Conservation (phyloP, 1,284 basidiomycete species). For the Acaromyces ingoldii region DNA sequence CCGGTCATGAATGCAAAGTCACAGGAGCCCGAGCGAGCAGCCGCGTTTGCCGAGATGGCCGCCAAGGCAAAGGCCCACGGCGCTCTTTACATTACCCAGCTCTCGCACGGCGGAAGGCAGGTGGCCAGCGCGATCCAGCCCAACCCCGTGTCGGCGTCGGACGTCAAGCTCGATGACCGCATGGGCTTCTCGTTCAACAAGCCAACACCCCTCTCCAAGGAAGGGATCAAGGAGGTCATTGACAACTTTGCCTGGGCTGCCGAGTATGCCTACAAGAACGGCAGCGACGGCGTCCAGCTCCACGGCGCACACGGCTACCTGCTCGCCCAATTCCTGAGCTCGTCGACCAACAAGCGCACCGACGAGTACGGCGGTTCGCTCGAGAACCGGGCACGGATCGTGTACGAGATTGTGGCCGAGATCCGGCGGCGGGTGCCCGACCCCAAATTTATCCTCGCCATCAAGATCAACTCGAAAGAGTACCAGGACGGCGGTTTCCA, state of each 20-base stretch:
- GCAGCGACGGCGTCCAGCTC: constrained; percentile 52
- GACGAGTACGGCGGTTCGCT: constrained; percentile 53
- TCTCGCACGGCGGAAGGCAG: constrained; percentile 55
- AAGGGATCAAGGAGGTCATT: constrained; percentile 26
- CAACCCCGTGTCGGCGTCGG: constrained; percentile 35
- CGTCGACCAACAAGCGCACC: constrained; percentile 52
- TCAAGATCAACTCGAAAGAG: constrained; percentile 56
- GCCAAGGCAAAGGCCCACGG: constrained; percentile 53
- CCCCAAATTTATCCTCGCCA: constrained; percentile 54
- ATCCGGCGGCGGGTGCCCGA: constrained; percentile 50
- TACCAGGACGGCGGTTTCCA: constrained; percentile 12
- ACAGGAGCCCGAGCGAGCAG: constrained; percentile 37
- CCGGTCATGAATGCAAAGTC: constrained; percentile 22
- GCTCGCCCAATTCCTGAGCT: constrained; percentile 43
- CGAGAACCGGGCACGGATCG: constrained; percentile 54
- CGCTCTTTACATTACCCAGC: constrained; percentile 53
- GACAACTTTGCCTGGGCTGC: constrained; percentile 53
- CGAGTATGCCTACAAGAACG: constrained; percentile 49
- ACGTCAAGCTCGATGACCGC: constrained; percentile 35
- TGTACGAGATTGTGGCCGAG: constrained; percentile 51
- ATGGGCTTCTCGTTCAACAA: constrained; percentile 35
- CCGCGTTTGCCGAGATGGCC: constrained; percentile 50
- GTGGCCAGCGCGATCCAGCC: constrained; percentile 24
- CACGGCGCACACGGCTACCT: constrained; percentile 47
- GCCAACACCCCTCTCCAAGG: constrained; percentile 19